Evolutionary conservation across 148 eudicot species (phyloP).

Genomic region (Rhododendron mucronatum): DNA sequence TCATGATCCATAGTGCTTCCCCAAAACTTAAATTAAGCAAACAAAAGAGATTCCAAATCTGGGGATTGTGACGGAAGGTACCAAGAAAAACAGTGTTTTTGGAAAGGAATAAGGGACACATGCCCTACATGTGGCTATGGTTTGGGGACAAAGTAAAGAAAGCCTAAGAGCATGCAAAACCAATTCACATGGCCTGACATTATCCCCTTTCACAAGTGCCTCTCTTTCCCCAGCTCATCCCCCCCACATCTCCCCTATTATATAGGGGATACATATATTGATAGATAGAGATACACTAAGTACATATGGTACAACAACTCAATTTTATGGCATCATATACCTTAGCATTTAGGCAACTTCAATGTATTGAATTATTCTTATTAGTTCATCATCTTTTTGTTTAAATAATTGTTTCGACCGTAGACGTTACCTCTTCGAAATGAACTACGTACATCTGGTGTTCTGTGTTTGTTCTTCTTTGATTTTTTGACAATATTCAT

Average conservation of each 20-base stretch:
- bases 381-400: neutral
- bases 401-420: neutral
- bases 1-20: constrained; percentile 10
- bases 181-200: constrained; percentile 41
- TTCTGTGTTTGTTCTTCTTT: neutral
- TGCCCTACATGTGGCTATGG: constrained; percentile 43
- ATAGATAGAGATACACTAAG: constrained; percentile 1
- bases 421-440: neutral
- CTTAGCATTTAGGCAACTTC: neutral
- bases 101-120: constrained; percentile 16
- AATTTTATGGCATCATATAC: neutral
- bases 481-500: no score
- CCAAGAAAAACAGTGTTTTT: constrained; percentile 1
- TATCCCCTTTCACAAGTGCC: constrained; percentile 15
- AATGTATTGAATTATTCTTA: neutral
- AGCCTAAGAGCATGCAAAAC: constrained; percentile 26
- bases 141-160: constrained; percentile 35
- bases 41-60: neutral
- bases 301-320: constrained; percentile 12
- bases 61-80: constrained; percentile 5
- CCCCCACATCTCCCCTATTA: constrained; percentile 8
- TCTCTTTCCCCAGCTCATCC: constrained; percentile 21
- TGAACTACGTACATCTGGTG: neutral
- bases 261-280: neutral
- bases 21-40: neutral